Percentiles rank a stretch among this genome's conserved stretches.
Evolutionary conservation across 139 green algal genomes (phyloP).

Genomic region (Chloropicon primus): DNA sequence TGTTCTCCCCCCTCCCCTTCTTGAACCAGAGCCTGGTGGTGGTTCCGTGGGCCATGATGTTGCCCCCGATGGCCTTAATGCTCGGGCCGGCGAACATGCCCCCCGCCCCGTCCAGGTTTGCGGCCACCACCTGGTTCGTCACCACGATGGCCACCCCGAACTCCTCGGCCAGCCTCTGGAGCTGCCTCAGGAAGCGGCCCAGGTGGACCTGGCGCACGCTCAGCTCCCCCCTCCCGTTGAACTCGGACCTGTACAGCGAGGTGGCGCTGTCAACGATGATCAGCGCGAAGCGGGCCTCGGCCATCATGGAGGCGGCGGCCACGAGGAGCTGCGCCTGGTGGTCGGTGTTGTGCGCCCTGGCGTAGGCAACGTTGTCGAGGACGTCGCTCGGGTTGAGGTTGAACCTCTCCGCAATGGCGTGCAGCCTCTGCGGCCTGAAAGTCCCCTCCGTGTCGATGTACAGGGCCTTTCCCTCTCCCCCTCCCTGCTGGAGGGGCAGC

Average conservation of each 20-base stretch:
- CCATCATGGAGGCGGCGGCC: slow-evolving; percentile 81
- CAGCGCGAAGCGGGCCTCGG: slow-evolving; percentile 60
- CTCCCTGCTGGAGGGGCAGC: slow-evolving; percentile 79
- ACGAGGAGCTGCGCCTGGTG: slow-evolving; percentile 85
- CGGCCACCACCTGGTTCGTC: slow-evolving; percentile 93
- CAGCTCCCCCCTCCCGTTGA: slow-evolving; percentile 77
- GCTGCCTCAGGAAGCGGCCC: slow-evolving; percentile 69
- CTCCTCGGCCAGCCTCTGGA: slow-evolving; percentile 86
- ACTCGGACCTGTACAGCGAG: slow-evolving; percentile 76
- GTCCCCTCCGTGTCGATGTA: slow-evolving; percentile 98
- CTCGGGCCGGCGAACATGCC: slow-evolving; percentile 75
- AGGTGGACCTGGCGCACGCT: slow-evolving; percentile 68
- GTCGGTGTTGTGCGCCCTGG: slow-evolving; percentile 94
- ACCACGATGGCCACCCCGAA: slow-evolving; percentile 91
- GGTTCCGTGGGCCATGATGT: slow-evolving; percentile 99
- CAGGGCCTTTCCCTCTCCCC: slow-evolving; percentile 91
- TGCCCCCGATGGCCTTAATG: slow-evolving; percentile 96
- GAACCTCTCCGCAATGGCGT: slow-evolving; percentile 85
- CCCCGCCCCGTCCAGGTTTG: slow-evolving; percentile 73
- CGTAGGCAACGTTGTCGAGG: slow-evolving; percentile 96
- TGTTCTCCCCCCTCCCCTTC: slow-evolving; percentile 81
- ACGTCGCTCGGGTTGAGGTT: slow-evolving; percentile 73
- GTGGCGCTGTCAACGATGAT: slow-evolving; percentile 86
- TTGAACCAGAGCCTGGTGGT: slow-evolving; percentile 84
- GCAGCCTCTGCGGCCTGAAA: slow-evolving; percentile 74